These are phyloP conservation scores for Juncus inflexus DNA, from an alignment of 176 grass and related monocot genomes.

Conservation along the genomic window DNA sequence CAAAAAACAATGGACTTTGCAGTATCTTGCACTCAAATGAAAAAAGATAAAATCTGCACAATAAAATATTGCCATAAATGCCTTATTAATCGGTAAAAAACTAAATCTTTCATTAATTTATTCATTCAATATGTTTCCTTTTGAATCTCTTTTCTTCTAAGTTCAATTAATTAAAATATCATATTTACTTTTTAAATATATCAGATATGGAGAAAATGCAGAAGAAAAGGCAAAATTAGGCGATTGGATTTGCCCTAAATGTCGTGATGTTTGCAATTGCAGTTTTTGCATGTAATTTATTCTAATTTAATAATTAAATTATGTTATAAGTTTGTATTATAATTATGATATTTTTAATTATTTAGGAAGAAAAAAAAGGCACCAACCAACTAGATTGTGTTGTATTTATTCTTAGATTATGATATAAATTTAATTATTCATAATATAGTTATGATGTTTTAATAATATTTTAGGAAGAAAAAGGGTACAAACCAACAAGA, in stretches of 20 bases:
- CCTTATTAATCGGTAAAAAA: constrained; percentile 61
- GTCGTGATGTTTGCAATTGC: constrained; percentile 90
- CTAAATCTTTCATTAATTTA: background rate
- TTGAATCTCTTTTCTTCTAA: background rate
- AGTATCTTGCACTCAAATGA: constrained; percentile 59
- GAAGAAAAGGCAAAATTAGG: constrained; percentile 38
- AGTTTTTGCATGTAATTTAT: constrained; percentile 81
- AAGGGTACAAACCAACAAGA: too few species aligned
- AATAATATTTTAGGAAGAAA: background rate
- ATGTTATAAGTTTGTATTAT: too few species aligned
- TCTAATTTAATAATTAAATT: background rate
- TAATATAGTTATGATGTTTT: constrained; percentile 12
- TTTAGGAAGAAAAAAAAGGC: background rate
- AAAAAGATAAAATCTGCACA: constrained; percentile 48
- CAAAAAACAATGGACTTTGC: constrained; percentile 80
- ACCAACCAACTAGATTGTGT: background rate
- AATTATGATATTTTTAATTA: background rate
- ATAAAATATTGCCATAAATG: constrained; percentile 82
- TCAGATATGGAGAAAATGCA: constrained; percentile 74
- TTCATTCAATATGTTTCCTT: background rate
- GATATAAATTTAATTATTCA: background rate
- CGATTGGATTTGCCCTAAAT: constrained; percentile 84
- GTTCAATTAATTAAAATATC: background rate
- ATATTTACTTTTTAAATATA: background rate
- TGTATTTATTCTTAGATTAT: constrained; percentile 13